These are phyloP conservation scores for Bruguiera hainesii DNA, from an alignment of 441 rosid species.

Conservation along the genomic window DNA sequence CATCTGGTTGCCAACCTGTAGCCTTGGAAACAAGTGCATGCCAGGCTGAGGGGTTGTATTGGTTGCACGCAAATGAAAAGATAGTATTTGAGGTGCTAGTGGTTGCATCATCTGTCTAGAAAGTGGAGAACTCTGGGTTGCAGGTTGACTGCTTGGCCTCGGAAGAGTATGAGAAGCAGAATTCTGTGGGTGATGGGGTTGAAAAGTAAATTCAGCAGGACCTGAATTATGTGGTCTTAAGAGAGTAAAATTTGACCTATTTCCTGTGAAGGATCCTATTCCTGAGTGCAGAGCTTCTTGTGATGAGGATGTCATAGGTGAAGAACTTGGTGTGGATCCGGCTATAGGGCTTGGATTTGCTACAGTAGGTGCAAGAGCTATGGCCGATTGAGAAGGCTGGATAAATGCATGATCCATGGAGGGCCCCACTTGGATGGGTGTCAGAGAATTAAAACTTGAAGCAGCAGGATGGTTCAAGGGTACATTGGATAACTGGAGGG, in stretches of 20 bases:
- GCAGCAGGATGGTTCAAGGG: constrained; percentile 26
- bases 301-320: constrained; percentile 26
- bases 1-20: constrained; percentile 45
- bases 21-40: constrained; percentile 38
- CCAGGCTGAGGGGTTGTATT: constrained; percentile 41
- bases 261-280: constrained; percentile 30
- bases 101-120: constrained; percentile 25
- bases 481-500: constrained; percentile 17
- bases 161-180: constrained; percentile 34
- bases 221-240: constrained; percentile 34
- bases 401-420: constrained; percentile 22
- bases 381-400: constrained; percentile 23
- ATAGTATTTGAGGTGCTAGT: constrained; percentile 34
- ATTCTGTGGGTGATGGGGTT: constrained; percentile 38
- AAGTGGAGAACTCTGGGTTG: constrained; percentile 21
- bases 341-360: constrained; percentile 21
- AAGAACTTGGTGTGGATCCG: constrained; percentile 22
- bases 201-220: constrained; percentile 62
- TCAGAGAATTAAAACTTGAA: constrained; percentile 26
- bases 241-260: constrained; percentile 33
- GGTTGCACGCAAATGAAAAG: constrained; percentile 32
- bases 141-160: constrained; percentile 39
- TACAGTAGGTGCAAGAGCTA: constrained; percentile 7
- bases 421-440: constrained; percentile 23
- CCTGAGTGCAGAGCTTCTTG: constrained; percentile 29